These are phyloP conservation scores for Raddia distichophylla DNA, from an alignment of 176 grass and related monocot genomes.

Conservation along the genomic window DNA sequence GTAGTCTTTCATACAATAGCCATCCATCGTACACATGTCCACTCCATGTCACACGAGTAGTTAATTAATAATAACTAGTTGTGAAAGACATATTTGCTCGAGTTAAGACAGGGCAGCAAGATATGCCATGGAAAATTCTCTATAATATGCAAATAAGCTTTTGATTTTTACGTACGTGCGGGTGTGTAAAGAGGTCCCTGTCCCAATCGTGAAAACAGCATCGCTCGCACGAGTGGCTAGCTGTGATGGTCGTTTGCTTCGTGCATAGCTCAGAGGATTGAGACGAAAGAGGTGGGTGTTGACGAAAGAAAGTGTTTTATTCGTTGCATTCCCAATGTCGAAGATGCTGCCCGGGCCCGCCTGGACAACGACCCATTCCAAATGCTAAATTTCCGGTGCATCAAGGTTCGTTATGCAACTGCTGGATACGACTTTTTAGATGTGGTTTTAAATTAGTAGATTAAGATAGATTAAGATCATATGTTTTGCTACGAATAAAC, in stretches of 20 bases:
- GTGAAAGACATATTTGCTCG: not conserved
- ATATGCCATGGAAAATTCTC: not conserved
- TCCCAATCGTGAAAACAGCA: not conserved
- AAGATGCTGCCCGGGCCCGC: not conserved
- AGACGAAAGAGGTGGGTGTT: not conserved
- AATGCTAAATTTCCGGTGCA: not conserved
- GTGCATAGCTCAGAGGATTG: not conserved
- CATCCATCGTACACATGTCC: not conserved
- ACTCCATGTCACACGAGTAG: not conserved
- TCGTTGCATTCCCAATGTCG: not conserved
- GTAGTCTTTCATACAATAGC: too few relatives aligned
- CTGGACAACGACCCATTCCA: not conserved
- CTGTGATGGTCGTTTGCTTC: not conserved
- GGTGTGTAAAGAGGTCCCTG: conserved; percentile 2
- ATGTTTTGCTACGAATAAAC: too few relatives aligned
- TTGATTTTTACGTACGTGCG: not conserved
- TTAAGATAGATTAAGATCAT: too few relatives aligned
- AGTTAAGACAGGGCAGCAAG: not conserved
- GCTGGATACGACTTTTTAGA: not conserved
- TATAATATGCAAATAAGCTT: not conserved
- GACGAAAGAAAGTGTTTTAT: not conserved
- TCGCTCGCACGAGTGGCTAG: not conserved
- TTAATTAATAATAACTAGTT: not conserved
- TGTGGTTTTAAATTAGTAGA: not conserved
- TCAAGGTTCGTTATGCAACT: too few relatives aligned